Evolutionary conservation across 2,329 filamentous ascomycete species (phyloP), one percentile per base, ranked within the genome.

Genomic region (Daldinia eschscholtzii): DNA sequence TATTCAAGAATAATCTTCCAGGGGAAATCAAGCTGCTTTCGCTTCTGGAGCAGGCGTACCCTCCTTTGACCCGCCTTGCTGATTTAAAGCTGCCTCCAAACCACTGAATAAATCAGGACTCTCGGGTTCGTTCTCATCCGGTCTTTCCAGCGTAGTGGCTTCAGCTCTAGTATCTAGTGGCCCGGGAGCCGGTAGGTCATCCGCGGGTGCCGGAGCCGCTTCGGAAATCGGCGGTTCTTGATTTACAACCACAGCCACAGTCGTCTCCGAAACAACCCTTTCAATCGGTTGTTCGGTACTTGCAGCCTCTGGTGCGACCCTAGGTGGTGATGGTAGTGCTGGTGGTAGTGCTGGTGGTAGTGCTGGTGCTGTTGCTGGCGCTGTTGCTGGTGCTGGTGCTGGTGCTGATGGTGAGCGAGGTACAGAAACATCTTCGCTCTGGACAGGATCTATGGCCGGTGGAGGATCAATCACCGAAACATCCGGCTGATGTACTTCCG

Each of bases 81-180:
- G 79, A 63, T 84, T 81, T 39, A 85, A 77, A 37, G 82, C 83
- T 1, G 82, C 79, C 71, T 85, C 81, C 1, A 85, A 73, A n/a
- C 79, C 81, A n/a, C 80, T 81, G 23, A 85, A 79, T 39, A 85
- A 62, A 72, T 85, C 83, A 6, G 81, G 78, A 28, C 82, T 81
- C 13, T 81, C 79, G 1, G 79, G 75, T 35, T 77, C 78, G 18
- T 79, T 77, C 9, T 79, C 77, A 13, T 74, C 72, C 15, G 70
- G 67, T 5, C 68, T 69, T 1, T 76, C 74, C 3, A 73, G 48
- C 13, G 72, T 70, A 10, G 70, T 33, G 26, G 64, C 28, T 20
- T 70, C 70, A 4, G 67, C 62, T 33, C 66, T 65, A 9, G 72
- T 55, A 37, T 67, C 70, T 15, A 61, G 33, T n/a, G 53, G 41